These are phyloP conservation scores for Otatea glauca DNA, from an alignment of 176 grass and related monocot genomes.

Conservation along the genomic window DNA sequence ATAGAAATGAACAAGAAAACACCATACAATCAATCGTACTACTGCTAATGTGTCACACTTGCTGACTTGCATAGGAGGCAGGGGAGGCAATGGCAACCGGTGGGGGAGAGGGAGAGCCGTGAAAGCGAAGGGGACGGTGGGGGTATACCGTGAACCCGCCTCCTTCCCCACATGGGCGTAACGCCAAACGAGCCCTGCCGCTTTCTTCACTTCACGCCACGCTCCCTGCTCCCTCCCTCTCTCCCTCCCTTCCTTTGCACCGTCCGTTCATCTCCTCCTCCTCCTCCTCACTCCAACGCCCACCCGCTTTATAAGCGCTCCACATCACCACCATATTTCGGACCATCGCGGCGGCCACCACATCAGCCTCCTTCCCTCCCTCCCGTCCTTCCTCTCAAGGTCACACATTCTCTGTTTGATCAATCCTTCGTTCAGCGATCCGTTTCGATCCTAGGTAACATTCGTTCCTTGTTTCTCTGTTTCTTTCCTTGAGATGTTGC, in stretches of 20 bases:
- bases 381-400: background rate
- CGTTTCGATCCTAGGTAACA: constrained; percentile 17
- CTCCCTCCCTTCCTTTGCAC: background rate
- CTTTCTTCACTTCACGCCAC: background rate
- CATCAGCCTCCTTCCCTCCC: background rate
- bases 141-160: background rate
- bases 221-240: background rate
- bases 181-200: background rate
- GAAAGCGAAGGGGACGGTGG: constrained; percentile 26
- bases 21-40: no score
- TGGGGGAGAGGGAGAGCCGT: background rate
- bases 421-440: background rate
- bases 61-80: no score
- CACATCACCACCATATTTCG: constrained; percentile 43
- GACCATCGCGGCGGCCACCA: constrained; percentile 37
- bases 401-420: background rate
- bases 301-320: constrained; percentile 48
- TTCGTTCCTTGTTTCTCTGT: no score
- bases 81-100: background rate
- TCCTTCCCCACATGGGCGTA: constrained; percentile 23
- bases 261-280: background rate
- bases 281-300: constrained; percentile 5
- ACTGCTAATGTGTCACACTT: no score
- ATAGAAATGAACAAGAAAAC: no score
- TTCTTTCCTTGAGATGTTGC: background rate